Percentiles rank a stretch among this genome's conserved stretches.
Conservation (phyloP, 169 alveolate species). For the Eimeria tenella region DNA sequence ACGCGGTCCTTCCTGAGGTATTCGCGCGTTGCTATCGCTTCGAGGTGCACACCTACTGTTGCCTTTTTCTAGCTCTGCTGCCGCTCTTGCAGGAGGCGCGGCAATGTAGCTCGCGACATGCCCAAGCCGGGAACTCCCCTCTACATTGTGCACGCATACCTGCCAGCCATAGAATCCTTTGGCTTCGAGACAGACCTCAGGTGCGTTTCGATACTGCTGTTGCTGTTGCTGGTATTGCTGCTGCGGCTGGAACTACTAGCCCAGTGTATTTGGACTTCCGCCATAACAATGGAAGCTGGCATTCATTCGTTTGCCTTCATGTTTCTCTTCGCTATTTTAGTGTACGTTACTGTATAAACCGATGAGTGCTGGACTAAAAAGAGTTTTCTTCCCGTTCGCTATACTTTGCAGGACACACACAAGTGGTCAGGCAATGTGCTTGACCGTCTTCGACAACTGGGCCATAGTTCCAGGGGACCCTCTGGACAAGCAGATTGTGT, state of each 20-base stretch:
- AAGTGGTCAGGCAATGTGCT: conserved; percentile 98
- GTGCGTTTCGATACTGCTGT: background rate
- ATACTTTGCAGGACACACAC: conserved; percentile 91
- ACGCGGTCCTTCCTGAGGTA: background rate
- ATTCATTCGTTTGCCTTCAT: background rate
- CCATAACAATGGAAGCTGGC: background rate
- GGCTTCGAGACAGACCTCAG: conserved; percentile 99
- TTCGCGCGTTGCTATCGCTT: background rate
- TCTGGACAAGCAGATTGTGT: conserved; percentile 96
- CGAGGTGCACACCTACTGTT: background rate
- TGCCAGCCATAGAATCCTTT: conserved; percentile 99
- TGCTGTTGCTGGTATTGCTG: background rate
- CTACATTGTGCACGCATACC: conserved; percentile 95
- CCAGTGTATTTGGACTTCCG: background rate
- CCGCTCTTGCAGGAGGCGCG: conserved; percentile 89
- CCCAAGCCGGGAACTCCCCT: conserved; percentile 97
- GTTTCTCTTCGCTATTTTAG: background rate
- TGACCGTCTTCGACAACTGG: conserved; percentile 98
- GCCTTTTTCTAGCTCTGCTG: conserved; percentile 65
- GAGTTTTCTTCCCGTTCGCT: background rate
- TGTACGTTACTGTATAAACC: background rate
- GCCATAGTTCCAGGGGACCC: conserved; percentile 99
- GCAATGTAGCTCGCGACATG: conserved; percentile 93
- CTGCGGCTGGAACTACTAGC: background rate
- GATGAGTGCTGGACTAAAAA: no score